A percentile compares a stretch with the other conserved stretches of the same genome.
These are phyloP conservation scores for Pilaira anomala DNA, from an alignment of 192 early-diverging fungal species.

Conservation along the genomic window DNA sequence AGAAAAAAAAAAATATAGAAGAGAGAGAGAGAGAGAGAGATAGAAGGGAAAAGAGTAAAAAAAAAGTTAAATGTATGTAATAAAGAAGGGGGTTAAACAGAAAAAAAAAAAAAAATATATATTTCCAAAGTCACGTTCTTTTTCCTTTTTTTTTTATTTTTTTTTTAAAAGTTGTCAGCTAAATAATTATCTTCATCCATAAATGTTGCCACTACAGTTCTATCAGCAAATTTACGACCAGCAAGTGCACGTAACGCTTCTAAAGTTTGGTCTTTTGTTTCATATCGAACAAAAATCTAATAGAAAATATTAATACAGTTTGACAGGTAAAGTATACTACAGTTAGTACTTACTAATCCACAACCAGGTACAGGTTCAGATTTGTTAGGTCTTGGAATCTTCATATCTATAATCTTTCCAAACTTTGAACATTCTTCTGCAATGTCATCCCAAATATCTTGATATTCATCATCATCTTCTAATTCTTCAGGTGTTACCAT, in stretches of 20 bases:
- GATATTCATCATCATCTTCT: constrained; percentile 78
- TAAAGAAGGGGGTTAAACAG: too few species aligned
- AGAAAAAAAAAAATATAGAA: not conserved
- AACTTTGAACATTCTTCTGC: constrained; percentile 85
- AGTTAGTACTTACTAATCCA: constrained; percentile 67
- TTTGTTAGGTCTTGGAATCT: constrained; percentile 75
- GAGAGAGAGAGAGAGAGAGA: not conserved
- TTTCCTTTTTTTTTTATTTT: not conserved
- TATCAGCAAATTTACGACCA: constrained; percentile 89
- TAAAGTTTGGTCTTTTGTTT: constrained; percentile 53
- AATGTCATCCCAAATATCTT: constrained; percentile 90
- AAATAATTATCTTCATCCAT: constrained; percentile 71
- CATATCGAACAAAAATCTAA: constrained; percentile 86
- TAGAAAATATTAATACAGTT: constrained; percentile 1
- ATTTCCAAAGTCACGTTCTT: not conserved
- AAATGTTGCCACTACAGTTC: constrained; percentile 89
- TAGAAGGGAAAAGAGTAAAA: not conserved
- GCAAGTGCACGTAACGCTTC: constrained; percentile 78
- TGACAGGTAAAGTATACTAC: not conserved
- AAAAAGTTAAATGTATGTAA: too few species aligned
- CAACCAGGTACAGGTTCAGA: constrained; percentile 61
- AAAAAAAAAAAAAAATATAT: not conserved
- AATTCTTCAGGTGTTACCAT: constrained; percentile 91
- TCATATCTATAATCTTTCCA: constrained; percentile 74
- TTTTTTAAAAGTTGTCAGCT: constrained; percentile 56